A percentile compares a stretch with the other conserved stretches of the same genome.
phyloP scores from a whole-genome alignment of 371 early-diverging fungal genomes.

The Syncephalastrum racemosum region DNA sequence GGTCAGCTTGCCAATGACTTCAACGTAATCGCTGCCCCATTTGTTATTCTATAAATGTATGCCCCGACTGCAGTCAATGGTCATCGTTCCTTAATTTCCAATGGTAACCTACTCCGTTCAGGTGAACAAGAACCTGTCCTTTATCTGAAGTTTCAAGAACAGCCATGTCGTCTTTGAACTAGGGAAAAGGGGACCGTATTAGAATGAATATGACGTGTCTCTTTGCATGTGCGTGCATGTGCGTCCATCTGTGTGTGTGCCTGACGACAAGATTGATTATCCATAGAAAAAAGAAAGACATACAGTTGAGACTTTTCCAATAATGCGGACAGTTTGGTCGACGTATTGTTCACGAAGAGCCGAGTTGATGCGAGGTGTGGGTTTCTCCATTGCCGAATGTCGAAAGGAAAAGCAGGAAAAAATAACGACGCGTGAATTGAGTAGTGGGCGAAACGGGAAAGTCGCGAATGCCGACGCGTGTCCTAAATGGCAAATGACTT shows the following conservation, averaged over 20 bases:
- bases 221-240: neutral
- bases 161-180: conserved; percentile 58
- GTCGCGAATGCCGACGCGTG: conserved; percentile 4
- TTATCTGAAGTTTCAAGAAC: conserved; percentile 52
- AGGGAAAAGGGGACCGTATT: neutral
- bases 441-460: no score
- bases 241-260: neutral
- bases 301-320: conserved; percentile 58
- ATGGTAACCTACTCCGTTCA: conserved; percentile 47
- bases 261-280: no score
- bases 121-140: conserved; percentile 47
- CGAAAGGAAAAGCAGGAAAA: neutral
- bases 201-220: neutral
- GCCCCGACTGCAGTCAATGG: neutral
- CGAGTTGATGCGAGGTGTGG: conserved; percentile 66
- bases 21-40: conserved; percentile 45
- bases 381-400: conserved; percentile 53
- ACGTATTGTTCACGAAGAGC: conserved; percentile 53
- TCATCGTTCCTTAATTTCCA: neutral
- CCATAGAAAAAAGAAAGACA: conserved; percentile 9
- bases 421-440: conserved; percentile 5
- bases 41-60: conserved; percentile 30
- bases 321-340: conserved; percentile 52
- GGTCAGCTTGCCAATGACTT: conserved; percentile 47
- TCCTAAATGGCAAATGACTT: neutral